Base-by-base conservation (phyloP, 2,329 filamentous ascomycete genomes). In the Alternaria brassicae region DNA sequence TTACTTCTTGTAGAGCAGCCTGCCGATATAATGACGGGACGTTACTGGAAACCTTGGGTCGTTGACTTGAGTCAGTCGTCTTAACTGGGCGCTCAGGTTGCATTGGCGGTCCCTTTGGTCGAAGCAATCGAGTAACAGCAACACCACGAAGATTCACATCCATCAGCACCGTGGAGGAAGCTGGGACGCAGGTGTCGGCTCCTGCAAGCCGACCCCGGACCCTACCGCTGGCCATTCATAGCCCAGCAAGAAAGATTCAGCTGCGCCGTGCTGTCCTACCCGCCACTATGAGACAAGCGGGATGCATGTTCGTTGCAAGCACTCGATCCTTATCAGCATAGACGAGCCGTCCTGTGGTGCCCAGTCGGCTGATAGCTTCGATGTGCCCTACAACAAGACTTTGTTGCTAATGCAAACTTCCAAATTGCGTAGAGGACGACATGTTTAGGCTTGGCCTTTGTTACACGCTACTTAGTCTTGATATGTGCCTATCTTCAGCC, bases 401-500 rank as follows among this genome's bases (percentile, higher is more conserved):
- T 51, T 17, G 10, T 61, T 44, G 53, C 55, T 41, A 34, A 61
- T 34, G 57, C 56, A 67, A 60, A 53, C 57, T 52, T 57, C 50
- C 45, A 55, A 42, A 27, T 41, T 47, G 21, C 19, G 39, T 53
- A 27, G 37, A 30, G 17, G 47, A 41, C 60, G 55, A 56, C 27
- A 37, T 47, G 48, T 61, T 32, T 28, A 53, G 60, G 53, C 56
- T 48, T 52, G 54, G 47, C 53, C 15, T 19, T 53, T 25, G 47
- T 53, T 49, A 12, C 53, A 45, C 45, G 39, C 53, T 54, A 47
- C 44, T 49, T 48, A 27, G 51, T 30, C 27, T 44, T 28, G 27
- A 59, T 13, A 17, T 53, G 52, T 9, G 53, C 53, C 63, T 70
- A 72, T 70, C 69, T 72, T 48, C 34, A 45, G 19, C 68, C 69